Evolutionary conservation across 2,329 filamentous ascomycete genomes (phyloP), one percentile per base, ranked within the genome.

Genomic region (Didymella pomorum): DNA sequence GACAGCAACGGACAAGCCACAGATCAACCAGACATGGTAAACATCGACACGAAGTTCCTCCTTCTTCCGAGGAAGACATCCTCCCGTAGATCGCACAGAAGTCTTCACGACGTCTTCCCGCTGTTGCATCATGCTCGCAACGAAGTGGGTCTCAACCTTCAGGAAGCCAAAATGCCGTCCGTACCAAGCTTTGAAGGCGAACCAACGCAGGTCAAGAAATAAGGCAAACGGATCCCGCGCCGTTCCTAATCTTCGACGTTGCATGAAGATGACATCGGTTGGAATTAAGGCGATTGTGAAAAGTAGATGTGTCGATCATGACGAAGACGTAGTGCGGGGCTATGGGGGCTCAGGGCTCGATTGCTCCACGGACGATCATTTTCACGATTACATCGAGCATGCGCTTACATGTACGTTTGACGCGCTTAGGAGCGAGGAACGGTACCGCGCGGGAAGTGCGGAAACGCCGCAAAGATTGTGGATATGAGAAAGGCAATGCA

Each of bases 231-330:
- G 31, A 31, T 39, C 20, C 33, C 44, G 49, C 25, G 28, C 49
- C 45, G 45, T 46, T 46, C 25, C 50, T 23, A 42, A 54, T 33
- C 37, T 45, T 39, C 28, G 26, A 45, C n/a, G 39, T 48, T 59
- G 51, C 45, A 56, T 44, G 21, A 50, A 42, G 44, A 37, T 60
- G 51, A 54, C 56, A 58, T 60, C 48, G 44, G 47, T 42, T 28
- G 44, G 16, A 46, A 35, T 35, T 43, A 21, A 53, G 42, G 43
- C 25, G 39, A 49, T 18, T 5, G 11, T 51, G 28, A 56, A 42
- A 57, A 49, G 61, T 50, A 62, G 43, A 58, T 52, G 37, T 60
- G 63, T 52, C 56, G 61, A 66, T 64, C 62, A 62, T 62, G 61
- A 66, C 60, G 61, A 61, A 55, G 46, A 58, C 16, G 42, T 46